A percentile compares a stretch with the other conserved stretches of the same genome.
phyloP scores from a whole-genome alignment of 176 grass and related monocot species.

The Oryza punctata region DNA sequence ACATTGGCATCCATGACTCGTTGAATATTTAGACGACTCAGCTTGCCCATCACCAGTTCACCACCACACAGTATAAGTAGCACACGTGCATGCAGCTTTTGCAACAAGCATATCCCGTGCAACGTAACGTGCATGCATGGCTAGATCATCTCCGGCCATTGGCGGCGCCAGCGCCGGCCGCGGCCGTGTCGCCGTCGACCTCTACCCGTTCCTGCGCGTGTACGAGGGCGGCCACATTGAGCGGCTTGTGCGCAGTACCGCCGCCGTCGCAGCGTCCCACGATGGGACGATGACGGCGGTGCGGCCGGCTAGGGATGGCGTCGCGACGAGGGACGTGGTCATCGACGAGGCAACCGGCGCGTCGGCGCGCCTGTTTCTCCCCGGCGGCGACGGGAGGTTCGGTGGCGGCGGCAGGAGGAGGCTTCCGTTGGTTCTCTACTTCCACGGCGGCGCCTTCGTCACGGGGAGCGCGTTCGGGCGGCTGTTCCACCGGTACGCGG shows the following conservation, averaged over 20 bases:
- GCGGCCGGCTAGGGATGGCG: neutral
- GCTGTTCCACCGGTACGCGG: slow-evolving; percentile 39
- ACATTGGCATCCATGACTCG: neutral
- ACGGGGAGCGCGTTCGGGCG: slow-evolving; percentile 33
- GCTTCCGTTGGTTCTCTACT: slow-evolving; percentile 56
- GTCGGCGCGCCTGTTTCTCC: slow-evolving; percentile 6
- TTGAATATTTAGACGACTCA: neutral
- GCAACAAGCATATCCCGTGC: neutral
- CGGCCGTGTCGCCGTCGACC: neutral
- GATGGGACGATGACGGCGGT: neutral
- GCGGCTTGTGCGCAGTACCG: neutral
- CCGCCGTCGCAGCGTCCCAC: neutral
- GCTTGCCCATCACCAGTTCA: too few species aligned
- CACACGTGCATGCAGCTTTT: neutral
- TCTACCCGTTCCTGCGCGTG: neutral
- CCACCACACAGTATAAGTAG: neutral
- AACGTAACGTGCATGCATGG: neutral
- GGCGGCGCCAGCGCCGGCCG: too few species aligned
- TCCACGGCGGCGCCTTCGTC: slow-evolving; percentile 59
- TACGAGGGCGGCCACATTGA: neutral
- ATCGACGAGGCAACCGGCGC: neutral
- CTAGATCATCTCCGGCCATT: neutral
- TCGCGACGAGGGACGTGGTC: slow-evolving; percentile 35
- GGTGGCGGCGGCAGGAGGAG: neutral
- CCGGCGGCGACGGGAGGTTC: neutral